Percentiles rank a stretch among this genome's conserved stretches.
phyloP scores from a whole-genome alignment of 257 asterid species.

The Linaria vulgaris region DNA sequence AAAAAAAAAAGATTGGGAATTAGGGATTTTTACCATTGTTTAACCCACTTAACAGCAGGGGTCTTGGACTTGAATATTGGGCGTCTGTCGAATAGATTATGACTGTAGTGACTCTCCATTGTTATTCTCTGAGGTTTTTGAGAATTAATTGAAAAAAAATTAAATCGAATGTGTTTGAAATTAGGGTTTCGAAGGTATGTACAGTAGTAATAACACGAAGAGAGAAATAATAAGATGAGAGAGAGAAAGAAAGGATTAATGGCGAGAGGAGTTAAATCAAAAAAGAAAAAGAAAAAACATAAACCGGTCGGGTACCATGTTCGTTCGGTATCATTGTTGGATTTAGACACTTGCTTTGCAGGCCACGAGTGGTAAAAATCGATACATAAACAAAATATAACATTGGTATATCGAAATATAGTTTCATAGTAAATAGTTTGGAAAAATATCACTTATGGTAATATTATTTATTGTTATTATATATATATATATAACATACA shows the following conservation, averaged over 20 bases:
- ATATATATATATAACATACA: no score
- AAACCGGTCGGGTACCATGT: not conserved
- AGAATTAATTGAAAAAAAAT: not conserved
- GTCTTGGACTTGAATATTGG: conserved; percentile 61
- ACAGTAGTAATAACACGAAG: not conserved
- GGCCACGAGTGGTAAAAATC: no score
- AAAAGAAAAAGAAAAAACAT: no score
- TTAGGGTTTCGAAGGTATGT: not conserved
- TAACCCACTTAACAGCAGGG: conserved; percentile 78
- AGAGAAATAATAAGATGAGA: conserved; percentile 4
- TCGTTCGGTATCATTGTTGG: no score
- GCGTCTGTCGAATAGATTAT: conserved; percentile 66
- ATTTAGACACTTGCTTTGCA: no score
- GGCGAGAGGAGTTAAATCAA: no score
- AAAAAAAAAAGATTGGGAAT: not conserved
- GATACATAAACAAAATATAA: no score
- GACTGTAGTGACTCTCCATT: conserved; percentile 70
- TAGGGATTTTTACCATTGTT: conserved; percentile 62
- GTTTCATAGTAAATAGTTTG: no score
- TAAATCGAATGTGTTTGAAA: not conserved
- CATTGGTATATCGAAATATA: no score
- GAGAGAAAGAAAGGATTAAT: not conserved
- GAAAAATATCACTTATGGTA: no score
- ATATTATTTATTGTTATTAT: no score
- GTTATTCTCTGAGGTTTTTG: conserved; percentile 2